A percentile compares a stretch with the other conserved stretches of the same genome.
Conservation (phyloP, 78 protist genomes). For the Creolimax fragrantissima region DNA sequence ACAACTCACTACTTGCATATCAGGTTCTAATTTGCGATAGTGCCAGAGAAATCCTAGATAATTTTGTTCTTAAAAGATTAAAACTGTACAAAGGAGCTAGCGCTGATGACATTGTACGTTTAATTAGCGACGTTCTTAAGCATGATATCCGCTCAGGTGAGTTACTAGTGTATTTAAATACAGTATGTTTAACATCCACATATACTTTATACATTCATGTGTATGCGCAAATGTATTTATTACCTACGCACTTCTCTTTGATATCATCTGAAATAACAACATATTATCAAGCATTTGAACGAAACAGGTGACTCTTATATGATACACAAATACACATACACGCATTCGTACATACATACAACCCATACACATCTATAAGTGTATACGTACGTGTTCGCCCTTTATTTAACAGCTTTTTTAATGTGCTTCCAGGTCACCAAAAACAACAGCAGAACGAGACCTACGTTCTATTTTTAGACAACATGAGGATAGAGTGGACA, state of each 20-base stretch:
- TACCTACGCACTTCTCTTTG: not conserved
- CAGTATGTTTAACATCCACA: not conserved
- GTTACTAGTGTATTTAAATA: no score
- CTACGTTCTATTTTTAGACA: no score
- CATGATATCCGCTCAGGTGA: not conserved
- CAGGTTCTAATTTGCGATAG: no score
- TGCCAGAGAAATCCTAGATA: not conserved
- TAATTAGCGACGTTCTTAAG: not conserved
- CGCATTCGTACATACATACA: not conserved
- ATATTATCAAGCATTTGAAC: not conserved
- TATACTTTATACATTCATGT: not conserved
- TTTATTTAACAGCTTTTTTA: not conserved
- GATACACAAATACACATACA: not conserved
- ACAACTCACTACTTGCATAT: no score
- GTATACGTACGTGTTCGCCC: not conserved
- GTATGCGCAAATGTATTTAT: not conserved
- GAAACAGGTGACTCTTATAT: not conserved
- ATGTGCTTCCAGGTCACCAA: no score
- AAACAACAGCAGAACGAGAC: no score
- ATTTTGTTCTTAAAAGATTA: not conserved
- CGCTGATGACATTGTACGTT: not conserved
- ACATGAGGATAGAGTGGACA: no score
- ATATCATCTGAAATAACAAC: not conserved
- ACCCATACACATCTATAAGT: not conserved
- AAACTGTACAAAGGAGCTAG: not conserved